phyloP scores from a whole-genome alignment of 2,329 filamentous ascomycete species.

The Ophioceras dolichostomum region DNA sequence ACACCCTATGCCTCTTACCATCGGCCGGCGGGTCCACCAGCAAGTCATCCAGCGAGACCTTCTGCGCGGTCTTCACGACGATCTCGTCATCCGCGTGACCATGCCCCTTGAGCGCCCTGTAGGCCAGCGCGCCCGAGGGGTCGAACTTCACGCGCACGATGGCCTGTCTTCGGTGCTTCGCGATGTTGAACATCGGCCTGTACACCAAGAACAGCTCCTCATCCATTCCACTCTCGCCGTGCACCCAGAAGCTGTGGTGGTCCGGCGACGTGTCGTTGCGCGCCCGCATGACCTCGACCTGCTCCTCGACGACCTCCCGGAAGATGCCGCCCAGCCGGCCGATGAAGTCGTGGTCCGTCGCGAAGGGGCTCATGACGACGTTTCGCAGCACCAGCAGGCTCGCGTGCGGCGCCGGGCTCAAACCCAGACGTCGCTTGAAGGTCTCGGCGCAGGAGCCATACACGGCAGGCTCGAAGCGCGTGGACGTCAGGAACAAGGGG shows the following conservation, averaged over 20 bases:
- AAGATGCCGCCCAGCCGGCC: conserved; percentile 20
- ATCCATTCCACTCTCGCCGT: conserved; percentile 15
- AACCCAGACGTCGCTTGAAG: conserved; percentile 27
- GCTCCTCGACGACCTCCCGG: conserved; percentile 15
- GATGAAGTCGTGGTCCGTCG: conserved; percentile 25
- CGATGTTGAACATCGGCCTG: conserved; percentile 24
- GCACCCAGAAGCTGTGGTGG: conserved; percentile 24
- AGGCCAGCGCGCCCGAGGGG: conserved; percentile 8
- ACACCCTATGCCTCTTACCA: background rate
- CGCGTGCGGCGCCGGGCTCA: conserved; percentile 18
- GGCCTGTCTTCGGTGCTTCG: conserved; percentile 26
- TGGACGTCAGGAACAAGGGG: conserved; percentile 31
- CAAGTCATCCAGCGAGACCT: conserved; percentile 5
- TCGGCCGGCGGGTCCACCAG: conserved; percentile 7
- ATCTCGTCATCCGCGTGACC: background rate
- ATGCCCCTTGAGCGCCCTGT: conserved; percentile 1
- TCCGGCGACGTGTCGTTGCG: conserved; percentile 21
- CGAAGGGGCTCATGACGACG: conserved; percentile 34
- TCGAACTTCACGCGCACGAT: conserved; percentile 18
- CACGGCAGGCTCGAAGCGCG: conserved; percentile 23
- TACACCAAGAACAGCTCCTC: conserved; percentile 20
- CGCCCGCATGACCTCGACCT: conserved; percentile 17
- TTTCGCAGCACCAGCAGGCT: conserved; percentile 29
- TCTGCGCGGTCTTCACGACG: background rate
- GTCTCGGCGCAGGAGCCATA: conserved; percentile 26